Evolutionary conservation across 257 asterid genomes (phyloP).

Genomic region (Solanum dulcamara): DNA sequence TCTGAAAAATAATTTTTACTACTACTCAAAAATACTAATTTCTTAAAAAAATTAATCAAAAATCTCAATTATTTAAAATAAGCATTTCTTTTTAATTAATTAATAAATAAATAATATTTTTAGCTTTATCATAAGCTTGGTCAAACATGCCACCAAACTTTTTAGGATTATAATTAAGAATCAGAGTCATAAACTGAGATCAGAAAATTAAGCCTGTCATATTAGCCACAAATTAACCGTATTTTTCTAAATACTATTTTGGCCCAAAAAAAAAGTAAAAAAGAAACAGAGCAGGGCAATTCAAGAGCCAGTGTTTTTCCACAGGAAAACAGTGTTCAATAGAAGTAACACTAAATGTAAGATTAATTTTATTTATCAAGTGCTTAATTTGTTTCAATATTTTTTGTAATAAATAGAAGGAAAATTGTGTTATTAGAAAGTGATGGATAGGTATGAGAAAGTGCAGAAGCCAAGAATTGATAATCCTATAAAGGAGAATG

Average conservation of each 20-base stretch:
- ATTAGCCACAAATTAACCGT: not conserved
- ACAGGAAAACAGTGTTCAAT: too few species aligned
- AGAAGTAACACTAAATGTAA: not conserved
- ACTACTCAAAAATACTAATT: not conserved
- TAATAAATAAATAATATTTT: too few species aligned
- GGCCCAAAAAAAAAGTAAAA: not conserved
- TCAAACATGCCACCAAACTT: not conserved
- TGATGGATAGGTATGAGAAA: slow-evolving; percentile 72
- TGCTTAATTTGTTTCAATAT: not conserved
- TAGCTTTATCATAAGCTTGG: not conserved
- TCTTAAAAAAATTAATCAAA: not conserved
- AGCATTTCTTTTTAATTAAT: too few species aligned
- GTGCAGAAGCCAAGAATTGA: slow-evolving; percentile 64
- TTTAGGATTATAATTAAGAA: not conserved
- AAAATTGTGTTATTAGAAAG: not conserved
- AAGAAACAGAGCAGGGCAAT: too few species aligned
- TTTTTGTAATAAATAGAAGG: not conserved
- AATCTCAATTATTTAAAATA: too few species aligned
- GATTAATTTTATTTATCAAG: not conserved
- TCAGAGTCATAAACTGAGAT: not conserved
- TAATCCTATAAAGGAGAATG: slow-evolving; percentile 50
- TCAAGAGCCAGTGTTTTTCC: too few species aligned
- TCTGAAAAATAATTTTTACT: too few species aligned
- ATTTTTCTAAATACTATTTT: not conserved
- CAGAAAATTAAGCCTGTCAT: not conserved